Percentiles rank a stretch among this genome's conserved stretches.
Conservation (phyloP, 306 rosid genomes). For the Sindora glabra region DNA sequence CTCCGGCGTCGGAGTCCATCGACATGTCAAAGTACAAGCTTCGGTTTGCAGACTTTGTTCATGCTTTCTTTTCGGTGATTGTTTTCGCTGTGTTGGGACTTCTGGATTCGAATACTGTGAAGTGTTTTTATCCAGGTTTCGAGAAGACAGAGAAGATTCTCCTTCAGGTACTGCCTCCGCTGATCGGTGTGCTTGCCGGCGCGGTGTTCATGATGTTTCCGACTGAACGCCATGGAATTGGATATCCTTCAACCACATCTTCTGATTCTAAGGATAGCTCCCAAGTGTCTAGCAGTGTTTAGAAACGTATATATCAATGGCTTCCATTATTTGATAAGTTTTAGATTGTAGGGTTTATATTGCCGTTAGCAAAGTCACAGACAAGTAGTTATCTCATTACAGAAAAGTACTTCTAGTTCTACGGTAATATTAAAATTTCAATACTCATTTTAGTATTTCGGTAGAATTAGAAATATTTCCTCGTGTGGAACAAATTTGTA, state of each 20-base stretch:
- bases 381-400: no score
- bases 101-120: constrained; percentile 44
- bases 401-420: no score
- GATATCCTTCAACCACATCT: constrained; percentile 45
- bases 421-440: no score
- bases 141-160: constrained; percentile 28
- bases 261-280: constrained; percentile 15
- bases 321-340: no score
- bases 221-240: constrained; percentile 69
- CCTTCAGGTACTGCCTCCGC: constrained; percentile 52
- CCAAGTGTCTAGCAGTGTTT: no score
- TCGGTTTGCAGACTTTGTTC: constrained; percentile 57
- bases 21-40: constrained; percentile 43
- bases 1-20: constrained; percentile 23
- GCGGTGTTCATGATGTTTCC: constrained; percentile 50
- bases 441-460: no score
- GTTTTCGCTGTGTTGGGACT: constrained; percentile 57
- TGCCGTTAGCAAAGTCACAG: no score
- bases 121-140: constrained; percentile 49
- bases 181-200: constrained; percentile 52
- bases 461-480: no score
- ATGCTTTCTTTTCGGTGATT: constrained; percentile 33
- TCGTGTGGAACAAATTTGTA: no score
- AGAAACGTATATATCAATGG: no score
- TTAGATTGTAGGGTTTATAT: no score